These are phyloP conservation scores for Tulasnella sp. DNA, from an alignment of 768 basidiomycete genomes.

Conservation along the genomic window DNA sequence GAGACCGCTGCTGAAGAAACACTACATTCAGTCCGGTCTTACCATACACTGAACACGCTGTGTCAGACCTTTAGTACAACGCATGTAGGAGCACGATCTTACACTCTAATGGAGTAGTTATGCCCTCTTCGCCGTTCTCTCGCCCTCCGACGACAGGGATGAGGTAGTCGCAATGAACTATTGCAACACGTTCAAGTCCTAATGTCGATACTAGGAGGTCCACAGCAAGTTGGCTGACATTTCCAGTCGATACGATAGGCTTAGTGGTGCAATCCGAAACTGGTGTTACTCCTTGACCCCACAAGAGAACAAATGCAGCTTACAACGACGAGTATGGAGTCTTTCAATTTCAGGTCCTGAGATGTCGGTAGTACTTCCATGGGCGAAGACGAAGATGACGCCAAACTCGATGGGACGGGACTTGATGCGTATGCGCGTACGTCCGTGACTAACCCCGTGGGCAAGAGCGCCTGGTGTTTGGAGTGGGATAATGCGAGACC, in stretches of 20 bases:
- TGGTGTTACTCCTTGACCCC: background rate
- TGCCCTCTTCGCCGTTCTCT: slow-evolving; percentile 49
- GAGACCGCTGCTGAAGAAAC: slow-evolving; percentile 72
- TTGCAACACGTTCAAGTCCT: slow-evolving; percentile 50
- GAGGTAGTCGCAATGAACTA: slow-evolving; percentile 53
- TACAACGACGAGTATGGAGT: background rate
- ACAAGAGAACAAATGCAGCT: background rate
- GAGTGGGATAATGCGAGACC: background rate
- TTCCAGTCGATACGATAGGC: slow-evolving; percentile 74
- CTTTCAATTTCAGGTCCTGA: background rate
- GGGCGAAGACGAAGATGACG: background rate
- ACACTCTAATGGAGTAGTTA: slow-evolving; percentile 75
- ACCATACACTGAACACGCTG: slow-evolving; percentile 50
- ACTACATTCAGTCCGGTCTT: slow-evolving; percentile 42
- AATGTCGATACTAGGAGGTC: slow-evolving; percentile 68
- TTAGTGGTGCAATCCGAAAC: slow-evolving; percentile 23
- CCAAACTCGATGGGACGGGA: background rate
- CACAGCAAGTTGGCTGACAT: slow-evolving; percentile 68
- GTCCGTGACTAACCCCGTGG: too few relatives aligned
- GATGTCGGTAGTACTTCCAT: background rate
- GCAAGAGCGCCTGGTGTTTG: too few relatives aligned
- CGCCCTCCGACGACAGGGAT: slow-evolving; percentile 67
- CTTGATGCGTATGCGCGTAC: background rate
- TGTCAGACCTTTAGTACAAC: slow-evolving; percentile 4
- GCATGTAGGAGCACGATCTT: slow-evolving; percentile 28